A percentile compares a stretch with the other conserved stretches of the same genome.
Evolutionary conservation across 768 basidiomycete species (phyloP).

Genomic region (Mycena capillaripes): DNA sequence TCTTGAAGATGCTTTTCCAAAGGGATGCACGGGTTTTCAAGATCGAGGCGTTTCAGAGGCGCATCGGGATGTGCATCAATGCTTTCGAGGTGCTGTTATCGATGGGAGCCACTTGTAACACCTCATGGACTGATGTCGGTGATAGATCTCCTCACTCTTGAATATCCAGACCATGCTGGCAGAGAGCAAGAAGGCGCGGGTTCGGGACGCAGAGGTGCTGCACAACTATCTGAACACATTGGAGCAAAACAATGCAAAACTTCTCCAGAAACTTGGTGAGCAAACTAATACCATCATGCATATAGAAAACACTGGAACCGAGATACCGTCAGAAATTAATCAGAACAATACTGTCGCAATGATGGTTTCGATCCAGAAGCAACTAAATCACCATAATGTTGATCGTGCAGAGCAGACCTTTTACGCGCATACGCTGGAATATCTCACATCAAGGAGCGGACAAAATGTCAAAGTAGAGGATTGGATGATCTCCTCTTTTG

Average conservation of each 20-base stretch:
- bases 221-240: constrained; percentile 2
- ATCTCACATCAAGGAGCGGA: constrained; percentile 29
- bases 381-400: background rate
- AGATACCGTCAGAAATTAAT: constrained; percentile 23
- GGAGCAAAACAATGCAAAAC: constrained; percentile 4
- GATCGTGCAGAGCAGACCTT: constrained; percentile 22
- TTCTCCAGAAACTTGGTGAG: constrained; percentile 3
- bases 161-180: constrained; percentile 21
- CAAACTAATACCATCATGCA: background rate
- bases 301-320: too few relatives aligned
- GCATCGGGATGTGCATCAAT: background rate
- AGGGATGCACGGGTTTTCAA: background rate
- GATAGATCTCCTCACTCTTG: constrained; percentile 22
- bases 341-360: constrained; percentile 34
- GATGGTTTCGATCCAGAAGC: constrained; percentile 34
- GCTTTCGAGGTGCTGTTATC: constrained; percentile 5
- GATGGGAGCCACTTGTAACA: too few relatives aligned
- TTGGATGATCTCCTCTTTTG: constrained; percentile 37
- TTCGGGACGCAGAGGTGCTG: background rate
- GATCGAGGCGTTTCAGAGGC: constrained; percentile 8
- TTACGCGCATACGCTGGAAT: constrained; percentile 26
- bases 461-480: constrained; percentile 16
- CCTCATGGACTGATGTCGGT: background rate
- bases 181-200: constrained; percentile 8
- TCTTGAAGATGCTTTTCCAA: constrained; percentile 11